These are phyloP conservation scores for Xylaria sp. DNA, from an alignment of 2,329 filamentous ascomycete genomes.

Conservation along the genomic window DNA sequence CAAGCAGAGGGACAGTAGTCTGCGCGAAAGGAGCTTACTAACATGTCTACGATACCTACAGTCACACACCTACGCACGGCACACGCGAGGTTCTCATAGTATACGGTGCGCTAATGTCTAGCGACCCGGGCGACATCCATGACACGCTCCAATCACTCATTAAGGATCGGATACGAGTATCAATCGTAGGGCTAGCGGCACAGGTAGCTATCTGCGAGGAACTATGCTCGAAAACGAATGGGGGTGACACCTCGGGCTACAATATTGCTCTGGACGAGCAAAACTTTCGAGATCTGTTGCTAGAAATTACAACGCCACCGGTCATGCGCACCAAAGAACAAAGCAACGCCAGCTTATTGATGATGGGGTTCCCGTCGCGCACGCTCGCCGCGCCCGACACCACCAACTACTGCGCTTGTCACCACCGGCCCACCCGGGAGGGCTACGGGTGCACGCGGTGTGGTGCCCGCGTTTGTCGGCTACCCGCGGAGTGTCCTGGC, in stretches of 20 bases:
- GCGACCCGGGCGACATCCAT: conserved; percentile 94
- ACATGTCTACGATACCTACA: conserved; percentile 41
- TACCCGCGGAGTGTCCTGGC: conserved; percentile 89
- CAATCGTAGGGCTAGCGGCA: conserved; percentile 87
- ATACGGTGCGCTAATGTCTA: conserved; percentile 87
- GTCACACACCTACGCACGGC: conserved; percentile 89
- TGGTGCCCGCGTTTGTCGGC: conserved; percentile 82
- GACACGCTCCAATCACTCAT: conserved; percentile 82
- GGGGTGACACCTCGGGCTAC: conserved; percentile 77
- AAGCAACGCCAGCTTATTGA: conserved; percentile 71
- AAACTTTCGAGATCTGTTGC: conserved; percentile 87
- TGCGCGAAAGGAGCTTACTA: conserved; percentile 13
- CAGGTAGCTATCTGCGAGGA: conserved; percentile 92
- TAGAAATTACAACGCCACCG: conserved; percentile 87
- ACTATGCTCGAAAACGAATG: conserved; percentile 86
- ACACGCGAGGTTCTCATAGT: conserved; percentile 92
- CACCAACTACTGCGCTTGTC: conserved; percentile 85
- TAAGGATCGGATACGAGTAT: conserved; percentile 82
- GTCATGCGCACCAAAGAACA: conserved; percentile 71
- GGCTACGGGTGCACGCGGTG: conserved; percentile 94
- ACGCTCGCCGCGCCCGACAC: conserved; percentile 71
- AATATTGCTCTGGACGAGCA: conserved; percentile 84
- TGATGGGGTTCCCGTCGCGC: conserved; percentile 97
- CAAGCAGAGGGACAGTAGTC: not conserved
- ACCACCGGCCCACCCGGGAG: conserved; percentile 79